Evolutionary conservation across 1,139 yeast species (phyloP), one percentile per base, ranked within the genome.

Genomic region (Hemisphaericaspora xylanilytica): DNA sequence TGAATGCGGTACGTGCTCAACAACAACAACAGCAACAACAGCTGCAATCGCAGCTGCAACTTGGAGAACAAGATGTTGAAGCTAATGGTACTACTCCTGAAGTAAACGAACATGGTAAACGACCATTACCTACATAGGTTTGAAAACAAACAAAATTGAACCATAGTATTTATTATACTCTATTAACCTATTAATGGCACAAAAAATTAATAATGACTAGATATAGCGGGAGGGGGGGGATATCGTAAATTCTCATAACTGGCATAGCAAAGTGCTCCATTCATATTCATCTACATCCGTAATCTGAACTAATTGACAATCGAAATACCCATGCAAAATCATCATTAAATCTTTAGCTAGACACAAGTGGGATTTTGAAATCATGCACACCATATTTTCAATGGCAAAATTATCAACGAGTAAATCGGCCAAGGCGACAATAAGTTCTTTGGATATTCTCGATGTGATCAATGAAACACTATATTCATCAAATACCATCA

Each of bases 81-180:
- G 14, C 21, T 16, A 13, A 17, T 3, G 28, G 24, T 17, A 18
- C 25, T 5, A 35, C 17, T 13, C 22, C 39, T 10, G 53, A 42
- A 5, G 30, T 52, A n/a, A 61, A 61, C 39, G 63, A 52, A 30
- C 55, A 61, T 46, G 67, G 66, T 3, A 62, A 61, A 39, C 42
- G 65, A 28, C 55, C 56, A 5, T 25, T 20, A 9, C 2, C 37
- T 53, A 24, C 52, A 49, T 16, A 37, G 33, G n/a, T n/a, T n/a
- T n/a, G 25, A 12, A 5, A 25, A n/a, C 15, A 25, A 12, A 12
- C 10, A 25, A 5, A 4, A 36, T 22, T 20, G 18, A 15, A 16
- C 5, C 5, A 3, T 16, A 28, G 21, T 28, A 28, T 11, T 15
- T 28, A n/a, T n/a, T n/a, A 28, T 16, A 28, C n/a, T 28, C 20